These are phyloP conservation scores for Simmondsia chinensis DNA, from an alignment of 148 eudicot genomes.

Conservation along the genomic window DNA sequence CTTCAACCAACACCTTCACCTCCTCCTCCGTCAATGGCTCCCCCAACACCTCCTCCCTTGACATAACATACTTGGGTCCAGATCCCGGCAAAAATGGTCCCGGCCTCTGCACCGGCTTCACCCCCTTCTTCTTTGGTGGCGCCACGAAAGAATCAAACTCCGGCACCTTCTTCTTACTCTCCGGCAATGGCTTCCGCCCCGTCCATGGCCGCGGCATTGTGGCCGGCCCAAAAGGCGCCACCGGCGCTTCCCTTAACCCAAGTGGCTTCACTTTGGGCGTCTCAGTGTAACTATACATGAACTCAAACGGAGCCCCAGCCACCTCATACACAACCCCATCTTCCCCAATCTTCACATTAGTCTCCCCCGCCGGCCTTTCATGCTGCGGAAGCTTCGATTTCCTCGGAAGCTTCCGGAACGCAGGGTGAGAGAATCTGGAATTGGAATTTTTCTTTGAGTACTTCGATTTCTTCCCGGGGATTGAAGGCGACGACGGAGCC, in stretches of 20 bases:
- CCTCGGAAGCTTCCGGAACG: conserved; percentile 30
- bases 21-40: conserved; percentile 67
- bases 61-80: conserved; percentile 69
- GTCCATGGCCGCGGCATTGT: conserved; percentile 88
- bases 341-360: conserved; percentile 36
- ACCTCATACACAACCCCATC: conserved; percentile 60
- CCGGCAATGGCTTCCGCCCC: conserved; percentile 73
- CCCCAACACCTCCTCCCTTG: conserved; percentile 82
- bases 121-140: conserved; percentile 78
- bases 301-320: conserved; percentile 80
- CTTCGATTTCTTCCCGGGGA: conserved; percentile 58
- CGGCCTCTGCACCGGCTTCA: conserved; percentile 90
- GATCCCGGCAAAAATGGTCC: conserved; percentile 84
- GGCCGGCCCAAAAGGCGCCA: conserved; percentile 75
- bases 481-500: conserved; percentile 55
- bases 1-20: conserved; percentile 39
- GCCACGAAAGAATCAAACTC: conserved; percentile 79
- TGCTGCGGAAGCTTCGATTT: conserved; percentile 13
- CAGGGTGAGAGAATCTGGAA: conserved; percentile 19
- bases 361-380: conserved; percentile 8
- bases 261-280: conserved; percentile 73
- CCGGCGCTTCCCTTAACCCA: conserved; percentile 63
- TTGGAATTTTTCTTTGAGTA: conserved; percentile 39
- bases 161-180: conserved; percentile 56
- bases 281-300: conserved; percentile 88